Evolutionary conservation across 2,329 filamentous ascomycete species (phyloP).

Genomic region (Cryphonectria parasitica): DNA sequence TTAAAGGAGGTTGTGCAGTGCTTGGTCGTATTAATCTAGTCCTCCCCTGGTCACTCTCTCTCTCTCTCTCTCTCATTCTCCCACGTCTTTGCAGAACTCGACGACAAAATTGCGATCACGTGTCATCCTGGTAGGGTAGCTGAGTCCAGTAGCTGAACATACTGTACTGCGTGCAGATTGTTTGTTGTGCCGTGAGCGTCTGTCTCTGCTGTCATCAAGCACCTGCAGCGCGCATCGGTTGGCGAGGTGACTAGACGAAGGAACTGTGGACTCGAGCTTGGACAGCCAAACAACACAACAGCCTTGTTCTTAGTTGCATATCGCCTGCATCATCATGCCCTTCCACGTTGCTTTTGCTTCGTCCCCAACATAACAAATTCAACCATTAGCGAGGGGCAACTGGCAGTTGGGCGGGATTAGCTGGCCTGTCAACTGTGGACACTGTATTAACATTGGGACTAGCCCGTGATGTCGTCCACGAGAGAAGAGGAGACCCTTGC

Average conservation of each 20-base stretch:
- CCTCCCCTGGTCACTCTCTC: too few species aligned
- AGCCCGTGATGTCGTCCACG: background rate
- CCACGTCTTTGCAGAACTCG: too few species aligned
- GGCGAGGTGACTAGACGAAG: background rate
- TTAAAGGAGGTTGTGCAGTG: background rate
- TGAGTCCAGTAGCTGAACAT: background rate
- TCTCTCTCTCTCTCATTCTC: background rate
- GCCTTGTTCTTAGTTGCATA: slow-evolving; percentile 1
- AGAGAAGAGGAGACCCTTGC: background rate
- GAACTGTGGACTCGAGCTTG: background rate
- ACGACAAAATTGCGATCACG: background rate
- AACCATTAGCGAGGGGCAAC: background rate
- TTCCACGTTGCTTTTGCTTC: background rate
- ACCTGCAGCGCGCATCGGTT: background rate
- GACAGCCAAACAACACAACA: slow-evolving; percentile 1
- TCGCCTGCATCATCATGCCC: background rate
- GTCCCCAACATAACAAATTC: background rate
- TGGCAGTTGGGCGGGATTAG: background rate
- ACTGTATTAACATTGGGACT: background rate
- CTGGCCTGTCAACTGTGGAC: slow-evolving; percentile 16
- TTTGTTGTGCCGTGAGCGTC: background rate
- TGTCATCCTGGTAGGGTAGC: background rate
- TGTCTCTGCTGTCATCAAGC: background rate
- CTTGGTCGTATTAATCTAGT: background rate
- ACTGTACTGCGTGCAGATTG: background rate